Evolutionary conservation across 805 yeast genomes (phyloP).

Genomic region (Zygosaccharomyces siamensis): DNA sequence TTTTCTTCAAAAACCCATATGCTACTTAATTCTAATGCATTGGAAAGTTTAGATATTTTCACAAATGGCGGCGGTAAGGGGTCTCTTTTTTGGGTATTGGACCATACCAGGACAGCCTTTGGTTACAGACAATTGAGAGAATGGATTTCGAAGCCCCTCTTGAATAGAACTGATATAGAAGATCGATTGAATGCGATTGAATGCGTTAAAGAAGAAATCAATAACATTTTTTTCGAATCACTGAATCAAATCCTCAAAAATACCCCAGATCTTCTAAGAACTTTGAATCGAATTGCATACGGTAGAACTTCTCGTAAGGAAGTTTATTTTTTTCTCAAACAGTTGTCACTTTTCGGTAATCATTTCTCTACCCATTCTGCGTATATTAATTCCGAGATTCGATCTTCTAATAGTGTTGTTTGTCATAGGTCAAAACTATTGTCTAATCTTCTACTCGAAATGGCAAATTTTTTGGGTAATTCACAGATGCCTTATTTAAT

Average conservation of each 20-base stretch:
- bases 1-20: conserved; percentile 43
- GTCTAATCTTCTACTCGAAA: conserved; percentile 34
- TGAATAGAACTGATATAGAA: conserved; percentile 48
- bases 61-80: conserved; percentile 58
- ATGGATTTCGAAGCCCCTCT: conserved; percentile 76
- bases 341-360: conserved; percentile 38
- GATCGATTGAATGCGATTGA: conserved; percentile 61
- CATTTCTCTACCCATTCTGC: conserved; percentile 31
- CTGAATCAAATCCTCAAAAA: conserved; percentile 33
- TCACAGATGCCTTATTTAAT: conserved; percentile 37
- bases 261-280: conserved; percentile 55
- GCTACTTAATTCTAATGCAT: conserved; percentile 59
- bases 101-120: conserved; percentile 73
- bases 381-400: conserved; percentile 29
- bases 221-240: conserved; percentile 38
- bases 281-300: conserved; percentile 55
- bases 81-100: conserved; percentile 71
- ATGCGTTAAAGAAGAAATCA: conserved; percentile 38
- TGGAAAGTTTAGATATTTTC: conserved; percentile 72
- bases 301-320: conserved; percentile 56
- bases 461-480: conserved; percentile 35
- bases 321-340: conserved; percentile 48
- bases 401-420: conserved; percentile 15
- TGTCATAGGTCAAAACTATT: conserved; percentile 35
- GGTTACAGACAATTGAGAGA: conserved; percentile 62